These are phyloP conservation scores for Postia placenta DNA, from an alignment of 768 basidiomycete species.

Conservation along the genomic window DNA sequence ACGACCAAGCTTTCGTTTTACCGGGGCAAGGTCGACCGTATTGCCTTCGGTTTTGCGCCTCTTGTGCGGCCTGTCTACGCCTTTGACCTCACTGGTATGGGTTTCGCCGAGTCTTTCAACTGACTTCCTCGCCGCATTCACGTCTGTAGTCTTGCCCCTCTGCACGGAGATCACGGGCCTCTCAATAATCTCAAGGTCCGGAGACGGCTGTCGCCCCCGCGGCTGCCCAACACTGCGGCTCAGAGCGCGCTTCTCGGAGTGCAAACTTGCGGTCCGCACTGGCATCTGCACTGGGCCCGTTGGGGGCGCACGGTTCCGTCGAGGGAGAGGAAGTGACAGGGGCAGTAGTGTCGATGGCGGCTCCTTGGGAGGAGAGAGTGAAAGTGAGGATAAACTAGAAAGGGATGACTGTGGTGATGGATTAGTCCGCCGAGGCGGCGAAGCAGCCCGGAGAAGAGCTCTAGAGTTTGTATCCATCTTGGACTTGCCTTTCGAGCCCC, in stretches of 20 bases:
- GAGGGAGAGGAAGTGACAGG: background rate
- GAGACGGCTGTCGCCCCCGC: background rate
- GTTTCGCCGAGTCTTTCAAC: background rate
- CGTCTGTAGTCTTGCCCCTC: background rate
- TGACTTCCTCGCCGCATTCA: background rate
- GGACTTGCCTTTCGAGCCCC: too few relatives aligned
- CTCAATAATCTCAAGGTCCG: slow-evolving; percentile 3
- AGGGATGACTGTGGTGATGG: too few relatives aligned
- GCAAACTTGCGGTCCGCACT: background rate
- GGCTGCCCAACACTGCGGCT: background rate
- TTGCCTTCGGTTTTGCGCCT: slow-evolving; percentile 10
- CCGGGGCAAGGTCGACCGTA: background rate
- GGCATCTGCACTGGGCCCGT: background rate
- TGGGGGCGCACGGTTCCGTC: background rate
- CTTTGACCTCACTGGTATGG: background rate
- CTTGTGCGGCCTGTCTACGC: slow-evolving; percentile 3
- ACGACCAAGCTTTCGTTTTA: background rate
- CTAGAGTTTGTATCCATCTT: too few relatives aligned
- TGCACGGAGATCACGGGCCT: background rate
- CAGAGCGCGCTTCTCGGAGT: background rate
- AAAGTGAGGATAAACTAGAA: slow-evolving; percentile 1
- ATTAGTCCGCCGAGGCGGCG: too few relatives aligned
- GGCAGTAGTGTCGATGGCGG: background rate
- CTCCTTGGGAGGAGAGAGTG: background rate
- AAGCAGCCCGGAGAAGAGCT: too few relatives aligned